Evolutionary conservation across 495 filamentous ascomycete species (phyloP), one percentile per base, ranked within the genome.

Genomic region (Trichocladium antarcticum): DNA sequence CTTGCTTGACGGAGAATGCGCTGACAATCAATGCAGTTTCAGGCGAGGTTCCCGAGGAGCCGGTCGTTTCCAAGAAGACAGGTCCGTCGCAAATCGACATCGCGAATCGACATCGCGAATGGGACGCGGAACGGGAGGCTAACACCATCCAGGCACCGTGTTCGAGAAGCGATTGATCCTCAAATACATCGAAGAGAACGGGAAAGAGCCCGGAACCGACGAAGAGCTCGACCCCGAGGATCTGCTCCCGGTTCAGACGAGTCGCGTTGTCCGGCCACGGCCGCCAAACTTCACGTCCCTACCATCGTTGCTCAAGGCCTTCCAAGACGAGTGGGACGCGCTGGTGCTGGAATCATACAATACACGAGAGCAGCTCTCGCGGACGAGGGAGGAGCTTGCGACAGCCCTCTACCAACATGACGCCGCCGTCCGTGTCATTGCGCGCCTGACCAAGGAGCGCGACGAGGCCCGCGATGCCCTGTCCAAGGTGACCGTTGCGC

Each of bases 301-400:
- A 53, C 92, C 92, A 6, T 87, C 92, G n/a, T 76, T 98, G 20
- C 85, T 98, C 51, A 84, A 84, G 34, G 83, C 87, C n/a, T 96
- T 98, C 61, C 92, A 98, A 56, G 90, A 95, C 57, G 92, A 98
- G 74, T 98, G 92, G 92, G 92, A 98, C 65, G 84, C 92, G 9
- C 64, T 96, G 22, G 84, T 89, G 24, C 71, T 98, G 16, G 92
- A 98, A 65, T 81, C 87, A 42, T 95, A 86, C 63, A 87, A 85
- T 42, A 70, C 96, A 31, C 80, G 83, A 64, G 85, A 95, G 63
- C 88, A 95, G 51, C 68, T 98, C 51, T 74, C 82, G 37, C 87
- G 94, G 59, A 92, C 86, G 22, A 75, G 89, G 58, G 89, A 97
- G 67, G 93, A 98, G 68, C 79, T 98, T 27, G 84, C 85, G 39